Percentiles rank a stretch among this genome's conserved stretches.
Conservation (phyloP, 169 alveolate genomes). For the Theileria sp. region DNA sequence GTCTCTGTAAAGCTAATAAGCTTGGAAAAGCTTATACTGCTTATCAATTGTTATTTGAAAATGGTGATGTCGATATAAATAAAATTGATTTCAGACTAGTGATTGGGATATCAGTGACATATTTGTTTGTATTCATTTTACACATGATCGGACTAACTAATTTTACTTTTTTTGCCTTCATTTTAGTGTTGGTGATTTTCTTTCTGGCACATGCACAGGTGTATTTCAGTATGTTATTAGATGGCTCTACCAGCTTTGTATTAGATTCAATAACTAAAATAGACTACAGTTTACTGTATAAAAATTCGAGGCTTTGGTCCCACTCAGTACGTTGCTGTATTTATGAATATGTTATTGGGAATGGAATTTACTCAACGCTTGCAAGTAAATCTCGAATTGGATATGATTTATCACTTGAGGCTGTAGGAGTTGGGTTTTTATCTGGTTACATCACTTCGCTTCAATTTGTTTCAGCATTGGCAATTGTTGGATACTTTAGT, state of each 20-base stretch:
- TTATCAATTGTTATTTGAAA: conserved; percentile 34
- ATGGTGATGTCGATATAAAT: not conserved
- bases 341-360: conserved; percentile 73
- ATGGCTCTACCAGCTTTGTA: conserved; percentile 44
- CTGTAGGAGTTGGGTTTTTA: conserved; percentile 55
- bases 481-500: conserved; percentile 46
- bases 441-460: conserved; percentile 58
- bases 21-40: conserved; percentile 48
- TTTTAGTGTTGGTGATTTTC: conserved; percentile 61
- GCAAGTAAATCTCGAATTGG: conserved; percentile 69
- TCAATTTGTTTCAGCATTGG: conserved; percentile 46
- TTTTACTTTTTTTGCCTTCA: conserved; percentile 71
- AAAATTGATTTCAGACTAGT: conserved; percentile 20
- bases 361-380: conserved; percentile 72
- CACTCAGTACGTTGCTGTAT: conserved; percentile 71
- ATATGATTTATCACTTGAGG: conserved; percentile 56
- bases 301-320: conserved; percentile 71
- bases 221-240: conserved; percentile 46
- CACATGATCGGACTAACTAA: conserved; percentile 68
- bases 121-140: conserved; percentile 46
- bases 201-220: conserved; percentile 69
- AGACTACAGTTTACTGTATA: conserved; percentile 53
- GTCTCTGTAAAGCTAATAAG: conserved; percentile 36
- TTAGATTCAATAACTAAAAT: conserved; percentile 43
- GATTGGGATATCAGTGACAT: conserved; percentile 44